Conservation (phyloP, 1,284 basidiomycete genomes). For the Polyporus tsugae region DNA sequence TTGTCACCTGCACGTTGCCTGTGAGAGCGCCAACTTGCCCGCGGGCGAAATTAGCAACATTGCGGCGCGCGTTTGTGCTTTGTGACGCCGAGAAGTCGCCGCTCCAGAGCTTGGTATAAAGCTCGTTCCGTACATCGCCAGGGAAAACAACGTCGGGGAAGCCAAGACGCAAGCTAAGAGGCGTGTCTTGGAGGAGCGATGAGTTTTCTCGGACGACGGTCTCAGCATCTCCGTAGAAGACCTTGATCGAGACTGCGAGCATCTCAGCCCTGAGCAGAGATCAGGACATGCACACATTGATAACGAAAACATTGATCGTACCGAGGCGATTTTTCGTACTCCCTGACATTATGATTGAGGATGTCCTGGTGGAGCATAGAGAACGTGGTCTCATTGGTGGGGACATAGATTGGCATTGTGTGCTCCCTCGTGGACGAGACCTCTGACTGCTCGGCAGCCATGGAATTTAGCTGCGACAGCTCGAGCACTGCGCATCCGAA, state of each 20-base stretch:
- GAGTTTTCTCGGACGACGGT: constrained; percentile 87
- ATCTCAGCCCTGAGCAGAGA: constrained; percentile 73
- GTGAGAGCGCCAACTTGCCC: constrained; percentile 59
- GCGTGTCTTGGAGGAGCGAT: constrained; percentile 84
- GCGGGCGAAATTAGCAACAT: constrained; percentile 68
- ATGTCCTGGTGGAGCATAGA: constrained; percentile 97
- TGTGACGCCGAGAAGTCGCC: constrained; percentile 79
- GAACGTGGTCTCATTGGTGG: constrained; percentile 86
- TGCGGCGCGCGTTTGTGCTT: constrained; percentile 59
- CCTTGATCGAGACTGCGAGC: constrained; percentile 89
- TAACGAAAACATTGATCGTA: constrained; percentile 43
- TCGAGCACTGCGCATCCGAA: constrained; percentile 96
- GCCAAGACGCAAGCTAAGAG: constrained; percentile 88
- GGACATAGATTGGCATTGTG: constrained; percentile 90
- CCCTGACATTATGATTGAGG: constrained; percentile 80
- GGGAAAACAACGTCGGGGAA: constrained; percentile 98
- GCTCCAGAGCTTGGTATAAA: constrained; percentile 95
- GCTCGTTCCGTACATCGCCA: constrained; percentile 90
- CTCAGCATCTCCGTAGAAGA: constrained; percentile 84
- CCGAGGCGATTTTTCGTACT: constrained; percentile 88
- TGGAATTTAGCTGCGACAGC: constrained; percentile 78
- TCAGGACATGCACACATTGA: constrained; percentile 4
- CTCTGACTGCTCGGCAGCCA: constrained; percentile 67
- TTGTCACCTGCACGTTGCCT: constrained; percentile 88
- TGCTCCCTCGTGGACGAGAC: constrained; percentile 75